phyloP scores from a whole-genome alignment of 768 basidiomycete genomes.

The Hypholoma sublateritium region DNA sequence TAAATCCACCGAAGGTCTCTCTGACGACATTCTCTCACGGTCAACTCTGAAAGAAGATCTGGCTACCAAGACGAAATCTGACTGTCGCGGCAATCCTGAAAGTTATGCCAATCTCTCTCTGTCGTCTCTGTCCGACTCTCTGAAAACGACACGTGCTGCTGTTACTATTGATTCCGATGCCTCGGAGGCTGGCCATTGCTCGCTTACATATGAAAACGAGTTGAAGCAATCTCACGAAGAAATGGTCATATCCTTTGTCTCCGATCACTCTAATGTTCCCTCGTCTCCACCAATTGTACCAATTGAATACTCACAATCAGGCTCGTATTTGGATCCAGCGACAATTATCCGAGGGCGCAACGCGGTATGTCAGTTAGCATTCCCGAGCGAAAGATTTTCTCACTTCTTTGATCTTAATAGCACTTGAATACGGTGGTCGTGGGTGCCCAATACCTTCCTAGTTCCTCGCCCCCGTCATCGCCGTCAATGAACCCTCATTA shows the following conservation, averaged over 20 bases:
- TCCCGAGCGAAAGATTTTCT: constrained; percentile 22
- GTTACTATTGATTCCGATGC: constrained; percentile 5
- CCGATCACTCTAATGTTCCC: constrained; percentile 20
- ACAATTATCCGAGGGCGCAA: constrained; percentile 23
- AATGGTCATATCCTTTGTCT: constrained; percentile 15
- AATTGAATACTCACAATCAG: constrained; percentile 22
- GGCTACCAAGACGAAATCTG: constrained; percentile 4
- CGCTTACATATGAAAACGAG: constrained; percentile 11
- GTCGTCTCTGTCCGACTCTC: constrained; percentile 3
- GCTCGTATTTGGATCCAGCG: constrained; percentile 23
- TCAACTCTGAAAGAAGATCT: constrained; percentile 7
- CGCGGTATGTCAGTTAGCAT: constrained; percentile 23
- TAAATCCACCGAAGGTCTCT: constrained; percentile 18
- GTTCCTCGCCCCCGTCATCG: constrained; percentile 25
- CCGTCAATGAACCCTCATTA: constrained; percentile 26
- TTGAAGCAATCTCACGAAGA: constrained; percentile 17
- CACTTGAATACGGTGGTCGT: constrained; percentile 19
- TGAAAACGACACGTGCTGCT: constrained; percentile 2
- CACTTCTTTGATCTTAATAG: constrained; percentile 25
- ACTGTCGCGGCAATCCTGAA: constrained; percentile 13
- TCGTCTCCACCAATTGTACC: constrained; percentile 17
- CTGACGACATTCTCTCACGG: constrained; percentile 24
- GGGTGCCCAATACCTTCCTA: constrained; percentile 20
- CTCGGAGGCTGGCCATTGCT: constrained; percentile 6
- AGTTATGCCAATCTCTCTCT: constrained; percentile 6